Conservation (phyloP, 2,329 filamentous ascomycete species). For the Neofusicoccum sp. region DNA sequence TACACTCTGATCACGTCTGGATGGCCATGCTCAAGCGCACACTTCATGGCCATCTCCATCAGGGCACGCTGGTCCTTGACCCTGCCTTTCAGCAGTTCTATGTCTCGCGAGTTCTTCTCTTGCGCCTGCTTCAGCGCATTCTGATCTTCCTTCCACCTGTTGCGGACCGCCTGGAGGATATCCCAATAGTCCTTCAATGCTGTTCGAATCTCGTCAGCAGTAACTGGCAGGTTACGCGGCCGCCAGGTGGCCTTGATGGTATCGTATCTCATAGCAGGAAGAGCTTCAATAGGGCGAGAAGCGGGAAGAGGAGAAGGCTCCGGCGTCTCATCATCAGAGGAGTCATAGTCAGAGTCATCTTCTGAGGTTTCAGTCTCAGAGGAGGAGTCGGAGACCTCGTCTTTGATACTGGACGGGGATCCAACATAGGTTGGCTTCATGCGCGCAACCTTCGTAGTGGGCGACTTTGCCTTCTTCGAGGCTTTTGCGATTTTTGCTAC, state of each 20-base stretch:
- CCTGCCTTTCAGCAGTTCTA: conserved; percentile 55
- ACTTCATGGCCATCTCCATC: conserved; percentile 51
- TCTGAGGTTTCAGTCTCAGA: conserved; percentile 47
- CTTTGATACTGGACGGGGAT: conserved; percentile 20
- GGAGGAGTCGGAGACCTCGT: conserved; percentile 43
- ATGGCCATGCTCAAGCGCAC: conserved; percentile 47
- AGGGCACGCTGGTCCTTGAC: conserved; percentile 58
- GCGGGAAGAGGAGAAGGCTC: conserved; percentile 56
- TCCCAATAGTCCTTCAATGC: conserved; percentile 59
- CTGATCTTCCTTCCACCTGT: conserved; percentile 60
- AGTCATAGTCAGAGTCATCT: conserved; percentile 52
- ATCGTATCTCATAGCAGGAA: conserved; percentile 57
- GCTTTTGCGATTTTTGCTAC: conserved; percentile 35
- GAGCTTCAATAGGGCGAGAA: conserved; percentile 51
- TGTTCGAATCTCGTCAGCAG: conserved; percentile 52
- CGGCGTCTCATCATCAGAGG: conserved; percentile 52
- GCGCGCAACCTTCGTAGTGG: conserved; percentile 9
- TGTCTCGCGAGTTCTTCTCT: conserved; percentile 54
- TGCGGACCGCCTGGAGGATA: conserved; percentile 57
- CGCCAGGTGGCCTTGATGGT: conserved; percentile 62
- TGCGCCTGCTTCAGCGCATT: conserved; percentile 58
- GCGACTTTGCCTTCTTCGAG: conserved; percentile 25
- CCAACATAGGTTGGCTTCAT: conserved; percentile 9
- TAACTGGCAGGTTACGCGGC: conserved; percentile 50
- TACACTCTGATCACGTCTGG: conserved; percentile 45